These are phyloP conservation scores for Daedaleopsis sinensis DNA, from an alignment of 768 basidiomycete species.

Conservation along the genomic window DNA sequence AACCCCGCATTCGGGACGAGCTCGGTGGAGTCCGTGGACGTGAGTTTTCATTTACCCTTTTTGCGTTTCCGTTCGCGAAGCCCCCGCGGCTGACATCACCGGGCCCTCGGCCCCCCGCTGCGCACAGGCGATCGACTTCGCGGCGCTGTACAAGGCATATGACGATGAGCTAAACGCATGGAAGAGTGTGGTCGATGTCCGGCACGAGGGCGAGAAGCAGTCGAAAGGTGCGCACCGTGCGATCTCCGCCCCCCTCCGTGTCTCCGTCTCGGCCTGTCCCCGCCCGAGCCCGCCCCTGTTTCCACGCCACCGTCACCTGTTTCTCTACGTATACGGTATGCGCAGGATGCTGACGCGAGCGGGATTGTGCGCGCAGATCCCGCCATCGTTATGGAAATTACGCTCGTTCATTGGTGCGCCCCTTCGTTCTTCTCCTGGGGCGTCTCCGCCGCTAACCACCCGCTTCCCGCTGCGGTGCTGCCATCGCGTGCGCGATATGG, in stretches of 20 bases:
- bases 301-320: neutral
- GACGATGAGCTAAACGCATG: constrained; percentile 27
- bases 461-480: neutral
- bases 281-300: neutral
- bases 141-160: constrained; percentile 25
- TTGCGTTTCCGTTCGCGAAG: neutral
- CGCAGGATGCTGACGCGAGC: neutral
- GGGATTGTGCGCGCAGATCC: constrained; percentile 5
- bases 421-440: neutral
- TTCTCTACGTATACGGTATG: too few species aligned
- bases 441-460: neutral
- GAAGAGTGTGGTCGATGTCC: constrained; percentile 17
- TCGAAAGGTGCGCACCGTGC: constrained; percentile 17
- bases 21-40: constrained; percentile 18
- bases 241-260: neutral
- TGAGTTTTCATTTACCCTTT: constrained; percentile 6
- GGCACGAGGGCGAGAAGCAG: constrained; percentile 23
- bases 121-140: constrained; percentile 25
- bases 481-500: too few species aligned
- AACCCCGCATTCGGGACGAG: constrained; percentile 24
- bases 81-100: constrained; percentile 1
- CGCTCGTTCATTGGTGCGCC: constrained; percentile 18
- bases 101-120: neutral
- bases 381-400: constrained; percentile 19
- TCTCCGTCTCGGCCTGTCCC: neutral